phyloP scores from a whole-genome alignment of 108 stramenopile species.

The Fragilaria crotonensis region DNA sequence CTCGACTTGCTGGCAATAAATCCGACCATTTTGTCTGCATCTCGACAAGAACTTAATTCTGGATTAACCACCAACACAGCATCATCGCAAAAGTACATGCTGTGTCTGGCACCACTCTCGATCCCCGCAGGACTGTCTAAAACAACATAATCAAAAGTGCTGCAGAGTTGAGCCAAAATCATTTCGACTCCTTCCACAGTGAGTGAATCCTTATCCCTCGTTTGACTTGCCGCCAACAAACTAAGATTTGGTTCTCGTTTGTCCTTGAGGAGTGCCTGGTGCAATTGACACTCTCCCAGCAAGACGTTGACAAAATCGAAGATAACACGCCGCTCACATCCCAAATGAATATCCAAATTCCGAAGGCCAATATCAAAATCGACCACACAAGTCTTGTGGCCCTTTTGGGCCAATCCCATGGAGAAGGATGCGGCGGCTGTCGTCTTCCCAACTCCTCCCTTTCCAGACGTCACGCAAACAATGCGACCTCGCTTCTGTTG shows the following conservation, averaged over 20 bases:
- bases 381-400: conserved; percentile 42
- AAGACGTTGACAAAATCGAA: conserved; percentile 65
- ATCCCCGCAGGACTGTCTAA: conserved; percentile 61
- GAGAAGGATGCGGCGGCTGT: conserved; percentile 49
- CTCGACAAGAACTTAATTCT: conserved; percentile 46
- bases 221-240: conserved; percentile 63
- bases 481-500: conserved; percentile 21
- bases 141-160: conserved; percentile 51
- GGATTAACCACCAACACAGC: conserved; percentile 66
- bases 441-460: conserved; percentile 69
- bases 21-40: conserved; percentile 74
- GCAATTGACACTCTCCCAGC: conserved; percentile 39
- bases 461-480: conserved; percentile 56
- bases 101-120: conserved; percentile 56
- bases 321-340: conserved; percentile 54
- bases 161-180: conserved; percentile 29
- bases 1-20: conserved; percentile 46
- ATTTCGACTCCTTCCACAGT: conserved; percentile 54
- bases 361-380: conserved; percentile 67
- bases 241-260: conserved; percentile 28
- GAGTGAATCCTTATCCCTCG: conserved; percentile 53
- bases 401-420: conserved; percentile 31
- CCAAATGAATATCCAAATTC: conserved; percentile 62
- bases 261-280: conserved; percentile 54
- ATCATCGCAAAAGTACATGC: conserved; percentile 70